phyloP scores from a whole-genome alignment of 2,329 filamentous ascomycete species.

The Scolecobasidium constrictum region DNA sequence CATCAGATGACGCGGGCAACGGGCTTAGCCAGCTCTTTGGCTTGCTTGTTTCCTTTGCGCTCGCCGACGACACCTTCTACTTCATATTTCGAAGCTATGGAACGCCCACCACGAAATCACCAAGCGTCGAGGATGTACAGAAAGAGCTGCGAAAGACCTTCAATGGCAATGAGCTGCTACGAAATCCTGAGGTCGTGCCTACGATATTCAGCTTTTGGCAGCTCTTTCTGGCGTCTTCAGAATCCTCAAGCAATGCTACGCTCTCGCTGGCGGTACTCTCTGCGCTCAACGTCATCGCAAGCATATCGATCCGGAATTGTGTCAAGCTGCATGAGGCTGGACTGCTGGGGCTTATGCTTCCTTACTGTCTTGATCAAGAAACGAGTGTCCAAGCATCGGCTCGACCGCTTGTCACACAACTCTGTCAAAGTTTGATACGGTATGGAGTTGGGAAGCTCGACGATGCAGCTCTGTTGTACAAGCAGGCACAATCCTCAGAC shows the following conservation, averaged over 20 bases:
- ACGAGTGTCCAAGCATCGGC: background rate
- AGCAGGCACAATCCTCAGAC: constrained; percentile 40
- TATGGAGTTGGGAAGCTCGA: constrained; percentile 71
- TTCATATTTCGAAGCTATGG: constrained; percentile 46
- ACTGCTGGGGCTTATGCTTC: constrained; percentile 23
- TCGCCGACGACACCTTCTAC: constrained; percentile 67
- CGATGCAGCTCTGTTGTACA: constrained; percentile 68
- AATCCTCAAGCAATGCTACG: constrained; percentile 18
- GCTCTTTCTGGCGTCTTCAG: constrained; percentile 21
- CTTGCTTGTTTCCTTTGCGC: constrained; percentile 66
- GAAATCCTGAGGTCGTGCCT: constrained; percentile 28
- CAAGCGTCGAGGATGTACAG: background rate
- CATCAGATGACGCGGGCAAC: constrained; percentile 22
- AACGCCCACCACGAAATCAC: constrained; percentile 10
- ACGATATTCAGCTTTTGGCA: constrained; percentile 28
- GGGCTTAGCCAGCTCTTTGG: constrained; percentile 67
- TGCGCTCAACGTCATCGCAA: constrained; percentile 22
- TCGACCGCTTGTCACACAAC: constrained; percentile 2
- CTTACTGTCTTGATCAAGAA: constrained; percentile 22
- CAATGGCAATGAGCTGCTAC: constrained; percentile 28
- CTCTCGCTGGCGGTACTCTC: constrained; percentile 25
- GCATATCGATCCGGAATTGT: constrained; percentile 26
- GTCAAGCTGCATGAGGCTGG: constrained; percentile 25
- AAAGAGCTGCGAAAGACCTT: constrained; percentile 14
- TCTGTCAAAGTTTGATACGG: constrained; percentile 42